These are phyloP conservation scores for Ordospora colligata DNA, from an alignment of 371 early-diverging fungal species.

Conservation along the genomic window DNA sequence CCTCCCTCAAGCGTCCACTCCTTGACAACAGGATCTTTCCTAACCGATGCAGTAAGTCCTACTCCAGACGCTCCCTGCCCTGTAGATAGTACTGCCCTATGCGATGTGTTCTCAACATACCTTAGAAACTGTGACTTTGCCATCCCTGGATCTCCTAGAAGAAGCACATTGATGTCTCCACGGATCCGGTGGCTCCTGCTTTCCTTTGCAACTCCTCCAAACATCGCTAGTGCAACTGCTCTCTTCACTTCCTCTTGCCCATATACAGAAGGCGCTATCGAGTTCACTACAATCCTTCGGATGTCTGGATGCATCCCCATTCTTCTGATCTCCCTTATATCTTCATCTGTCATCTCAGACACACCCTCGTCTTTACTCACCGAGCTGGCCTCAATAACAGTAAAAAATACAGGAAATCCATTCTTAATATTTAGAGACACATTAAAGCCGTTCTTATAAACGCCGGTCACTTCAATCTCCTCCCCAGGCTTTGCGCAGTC, in stretches of 20 bases:
- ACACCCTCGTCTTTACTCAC: constrained; percentile 66
- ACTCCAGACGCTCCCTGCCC: constrained; percentile 98
- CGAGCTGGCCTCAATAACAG: constrained; percentile 73
- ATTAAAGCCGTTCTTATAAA: constrained; percentile 88
- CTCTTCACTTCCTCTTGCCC: constrained; percentile 94
- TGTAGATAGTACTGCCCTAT: constrained; percentile 89
- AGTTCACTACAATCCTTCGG: constrained; percentile 74
- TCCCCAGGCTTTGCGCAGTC: constrained; percentile 93
- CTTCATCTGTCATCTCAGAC: constrained; percentile 76
- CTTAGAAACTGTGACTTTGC: constrained; percentile 97
- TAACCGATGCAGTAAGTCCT: constrained; percentile 93
- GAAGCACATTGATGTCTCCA: constrained; percentile 94
- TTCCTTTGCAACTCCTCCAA: constrained; percentile 84
- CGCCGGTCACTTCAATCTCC: constrained; percentile 89
- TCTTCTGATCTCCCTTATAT: constrained; percentile 70
- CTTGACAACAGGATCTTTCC: constrained; percentile 82
- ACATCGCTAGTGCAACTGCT: constrained; percentile 81
- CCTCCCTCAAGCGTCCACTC: constrained; percentile 99
- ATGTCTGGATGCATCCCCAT: constrained; percentile 72
- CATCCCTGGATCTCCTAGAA: constrained; percentile 97
- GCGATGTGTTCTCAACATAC: constrained; percentile 83
- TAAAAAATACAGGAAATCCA: constrained; percentile 91
- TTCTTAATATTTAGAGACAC: constrained; percentile 75
- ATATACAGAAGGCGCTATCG: constrained; percentile 94
- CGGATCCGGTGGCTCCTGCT: constrained; percentile 76